These are phyloP conservation scores for Colletotrichum costaricense DNA, from an alignment of 2,329 filamentous ascomycete species.

Conservation along the genomic window DNA sequence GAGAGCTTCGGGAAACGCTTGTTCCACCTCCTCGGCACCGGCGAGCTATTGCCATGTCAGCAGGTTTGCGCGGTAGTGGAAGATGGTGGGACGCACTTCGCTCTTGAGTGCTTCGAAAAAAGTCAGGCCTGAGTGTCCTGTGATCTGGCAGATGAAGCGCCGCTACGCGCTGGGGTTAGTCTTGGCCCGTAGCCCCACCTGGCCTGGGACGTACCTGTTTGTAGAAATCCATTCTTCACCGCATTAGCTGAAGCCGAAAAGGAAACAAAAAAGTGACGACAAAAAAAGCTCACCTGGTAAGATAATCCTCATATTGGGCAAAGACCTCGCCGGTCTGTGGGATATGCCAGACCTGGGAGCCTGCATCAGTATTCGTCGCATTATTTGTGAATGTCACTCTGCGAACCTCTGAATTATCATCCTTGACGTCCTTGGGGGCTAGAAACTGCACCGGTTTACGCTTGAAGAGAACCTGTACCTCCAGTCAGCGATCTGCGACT, in stretches of 20 bases:
- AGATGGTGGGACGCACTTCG: constrained; percentile 72
- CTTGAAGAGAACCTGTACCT: constrained; percentile 87
- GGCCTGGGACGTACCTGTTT: constrained; percentile 73
- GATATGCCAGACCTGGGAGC: constrained; percentile 88
- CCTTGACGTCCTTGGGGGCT: constrained; percentile 76
- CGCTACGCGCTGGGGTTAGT: constrained; percentile 61
- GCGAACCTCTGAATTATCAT: constrained; percentile 85
- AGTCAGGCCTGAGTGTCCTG: constrained; percentile 88
- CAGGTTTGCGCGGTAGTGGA: constrained; percentile 13
- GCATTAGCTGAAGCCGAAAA: constrained; percentile 43
- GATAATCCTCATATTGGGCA: constrained; percentile 86
- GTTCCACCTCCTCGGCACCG: constrained; percentile 89
- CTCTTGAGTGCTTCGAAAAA: constrained; percentile 94
- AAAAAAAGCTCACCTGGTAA: constrained; percentile 73
- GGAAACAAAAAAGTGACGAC: background rate
- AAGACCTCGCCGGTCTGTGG: constrained; percentile 92
- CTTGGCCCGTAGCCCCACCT: constrained; percentile 31
- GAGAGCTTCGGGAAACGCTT: constrained; percentile 89
- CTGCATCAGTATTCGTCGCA: constrained; percentile 32
- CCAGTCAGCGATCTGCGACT: constrained; percentile 35
- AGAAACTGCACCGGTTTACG: constrained; percentile 92
- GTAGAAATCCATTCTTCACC: constrained; percentile 86
- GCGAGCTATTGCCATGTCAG: constrained; percentile 63
- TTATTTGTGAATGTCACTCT: constrained; percentile 25
- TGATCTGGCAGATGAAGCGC: constrained; percentile 95